Base-by-base conservation (phyloP, 2,329 filamentous ascomycete species). In the Colletotrichum endophyticum region DNA sequence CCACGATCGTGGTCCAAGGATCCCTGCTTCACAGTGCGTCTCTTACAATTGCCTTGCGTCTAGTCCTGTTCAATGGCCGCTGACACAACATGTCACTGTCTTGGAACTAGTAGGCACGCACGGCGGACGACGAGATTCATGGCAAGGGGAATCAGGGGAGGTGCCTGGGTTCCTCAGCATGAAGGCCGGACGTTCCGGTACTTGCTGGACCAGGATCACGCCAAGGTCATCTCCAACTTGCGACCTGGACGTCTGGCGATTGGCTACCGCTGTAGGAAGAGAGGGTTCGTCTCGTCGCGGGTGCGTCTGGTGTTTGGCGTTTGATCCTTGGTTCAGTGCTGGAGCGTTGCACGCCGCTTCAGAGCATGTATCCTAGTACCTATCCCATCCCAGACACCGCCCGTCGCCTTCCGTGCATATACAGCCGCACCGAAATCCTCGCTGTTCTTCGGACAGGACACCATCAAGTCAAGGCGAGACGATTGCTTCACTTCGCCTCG, bases 281-380 rank as follows among this genome's bases (percentile, higher is more conserved):
- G 25, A 63, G 72, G 61, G 73, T 75, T 75, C 73, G 62, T 72
- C 73, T 75, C 69, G 73, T 75, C 69, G 73, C 73, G 62, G 36
- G 30, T 53, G 62, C 72, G 69, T 72, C 73, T 75, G 53, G 69
- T 73, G 66, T 70, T 63, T 69, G 61, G 64, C 64, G 28, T 62
- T 69, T 36, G 56, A 70, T 61, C 71, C 63, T 68, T 73, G 70
- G 63, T 53, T 27, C n/a, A 15, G 13, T 8, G 19, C 36, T 30
- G 28, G 28, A 7, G 19, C 16, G 28, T 22, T n/a, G 19, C 30
- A n/a, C 27, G 44, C 44, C 19, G 44, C 44, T 22, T 49, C 19
- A 49, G 44, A 22, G 44, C 44, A 49, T 49, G 19, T 22, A 22
- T 49, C 44, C 44, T 8, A 49, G 44, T 49, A 7, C 44, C 19